Evolutionary conservation across 2,329 filamentous ascomycete species (phyloP).

Genomic region (Botrytis cinerea): DNA sequence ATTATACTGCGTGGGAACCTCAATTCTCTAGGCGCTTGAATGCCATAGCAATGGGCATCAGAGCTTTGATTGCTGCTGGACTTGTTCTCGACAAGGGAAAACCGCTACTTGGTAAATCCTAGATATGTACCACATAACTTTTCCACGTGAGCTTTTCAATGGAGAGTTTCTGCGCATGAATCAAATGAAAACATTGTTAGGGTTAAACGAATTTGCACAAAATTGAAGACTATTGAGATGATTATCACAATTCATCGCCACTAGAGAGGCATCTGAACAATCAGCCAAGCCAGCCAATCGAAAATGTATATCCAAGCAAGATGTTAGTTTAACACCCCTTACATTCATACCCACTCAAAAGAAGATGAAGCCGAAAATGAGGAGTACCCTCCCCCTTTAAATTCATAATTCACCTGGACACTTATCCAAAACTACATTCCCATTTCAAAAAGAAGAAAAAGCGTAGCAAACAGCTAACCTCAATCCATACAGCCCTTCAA

Average conservation of each 20-base stretch:
- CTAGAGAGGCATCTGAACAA: background rate
- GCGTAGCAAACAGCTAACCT: background rate
- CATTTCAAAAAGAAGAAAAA: background rate
- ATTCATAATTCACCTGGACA: rapidly evolving
- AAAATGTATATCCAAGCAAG: background rate
- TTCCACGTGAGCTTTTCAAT: background rate
- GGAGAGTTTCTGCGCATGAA: background rate
- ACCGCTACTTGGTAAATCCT: background rate
- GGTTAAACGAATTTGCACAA: background rate
- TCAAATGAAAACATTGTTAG: background rate
- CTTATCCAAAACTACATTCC: background rate
- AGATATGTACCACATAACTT: background rate
- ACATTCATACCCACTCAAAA: background rate
- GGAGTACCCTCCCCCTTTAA: background rate
- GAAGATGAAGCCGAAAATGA: background rate
- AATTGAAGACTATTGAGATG: background rate
- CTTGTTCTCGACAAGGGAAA: background rate
- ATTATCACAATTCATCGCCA: background rate
- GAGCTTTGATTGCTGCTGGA: background rate
- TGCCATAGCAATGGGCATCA: background rate
- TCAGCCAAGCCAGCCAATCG: background rate
- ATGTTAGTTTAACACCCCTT: too few relatives aligned
- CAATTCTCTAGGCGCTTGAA: background rate
- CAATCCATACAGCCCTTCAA: background rate
- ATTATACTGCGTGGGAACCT: background rate